Evolutionary conservation across 257 asterid genomes (phyloP), one percentile per base, ranked within the genome.

Genomic region (Linderniella brevidens): DNA sequence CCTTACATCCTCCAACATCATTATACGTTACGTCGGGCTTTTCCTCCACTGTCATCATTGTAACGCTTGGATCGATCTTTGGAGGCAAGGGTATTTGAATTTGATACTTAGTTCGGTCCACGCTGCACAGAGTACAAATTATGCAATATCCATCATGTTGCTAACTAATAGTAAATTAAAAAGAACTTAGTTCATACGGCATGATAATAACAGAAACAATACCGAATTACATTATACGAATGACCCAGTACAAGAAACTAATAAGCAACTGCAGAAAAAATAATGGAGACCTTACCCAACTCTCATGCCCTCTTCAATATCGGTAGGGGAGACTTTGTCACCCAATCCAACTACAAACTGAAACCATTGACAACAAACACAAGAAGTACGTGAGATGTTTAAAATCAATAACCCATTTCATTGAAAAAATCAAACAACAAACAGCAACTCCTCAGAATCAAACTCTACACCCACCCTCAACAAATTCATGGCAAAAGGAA

Each of bases 21-120:
- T 81, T 81, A 45, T 85, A 90, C 17, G 98, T 90, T 16, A 90
- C 98, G 72, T 85, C 96, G 9, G 98, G 98, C 60, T 90, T 90
- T 70, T 90, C 98, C 69, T 85, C 98, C 46, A 90, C 96, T 13
- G 98, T 90, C 98, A 90, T 90, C 98, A 90, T 90, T 35, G 98
- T 90, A 20, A 90, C 94, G 60, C 96, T 90, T 48, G 98, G 98
- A 69, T 90, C 98, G 64, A 90, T 90, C 67, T 85, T 90, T 3
- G 98, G 98, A 16, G 98, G 98, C 68, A 90, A 60, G 0, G 96
- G 99, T 54, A 90, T 90, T 77, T 90, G 99, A 59, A 90, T 90
- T 71, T 90, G 99, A 62, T 85, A 90, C 56, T 90, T 90, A 46
- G 81, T 90, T 49, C 94, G 70, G 70, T 90, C 99, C 56, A 90